Evolutionary conservation across 2,329 filamentous ascomycete genomes (phyloP).

Genomic region (Coniochaeta sp.): DNA sequence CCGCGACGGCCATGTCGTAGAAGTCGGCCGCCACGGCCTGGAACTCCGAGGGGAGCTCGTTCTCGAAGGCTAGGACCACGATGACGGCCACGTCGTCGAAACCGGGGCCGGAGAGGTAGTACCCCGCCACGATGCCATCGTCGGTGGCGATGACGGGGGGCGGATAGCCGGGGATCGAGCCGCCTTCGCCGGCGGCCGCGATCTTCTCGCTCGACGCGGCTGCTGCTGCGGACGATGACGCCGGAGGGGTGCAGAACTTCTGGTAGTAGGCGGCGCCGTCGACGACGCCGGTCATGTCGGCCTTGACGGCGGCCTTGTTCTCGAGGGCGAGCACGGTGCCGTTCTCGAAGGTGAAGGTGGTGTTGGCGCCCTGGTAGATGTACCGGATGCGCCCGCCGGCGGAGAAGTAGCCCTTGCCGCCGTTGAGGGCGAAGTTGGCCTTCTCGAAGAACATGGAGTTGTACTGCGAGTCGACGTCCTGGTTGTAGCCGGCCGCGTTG

Average conservation of each 20-base stretch:
- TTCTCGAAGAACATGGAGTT: constrained; percentile 29
- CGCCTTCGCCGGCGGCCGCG: constrained; percentile 1
- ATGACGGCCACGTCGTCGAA: constrained; percentile 26
- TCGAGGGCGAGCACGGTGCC: constrained; percentile 21
- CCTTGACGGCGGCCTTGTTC: constrained; percentile 23
- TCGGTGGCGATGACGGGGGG: constrained; percentile 18
- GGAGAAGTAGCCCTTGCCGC: constrained; percentile 20
- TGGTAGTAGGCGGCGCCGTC: constrained; percentile 25
- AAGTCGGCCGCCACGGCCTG: constrained; percentile 25
- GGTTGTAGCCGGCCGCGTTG: constrained; percentile 26
- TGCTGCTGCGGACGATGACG: not conserved
- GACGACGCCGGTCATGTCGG: constrained; percentile 19
- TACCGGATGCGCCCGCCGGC: constrained; percentile 21
- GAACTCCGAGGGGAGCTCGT: constrained; percentile 22
- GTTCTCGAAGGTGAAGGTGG: constrained; percentile 28
- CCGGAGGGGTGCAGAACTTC: constrained; percentile 22
- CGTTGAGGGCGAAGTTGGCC: constrained; percentile 10
- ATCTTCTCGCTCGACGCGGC: constrained; percentile 2
- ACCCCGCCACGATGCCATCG: constrained; percentile 23
- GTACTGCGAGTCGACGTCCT: constrained; percentile 24
- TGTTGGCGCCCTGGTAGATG: constrained; percentile 23
- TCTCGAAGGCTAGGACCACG: constrained; percentile 17
- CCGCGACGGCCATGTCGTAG: constrained; percentile 27
- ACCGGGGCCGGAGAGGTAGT: constrained; percentile 18
- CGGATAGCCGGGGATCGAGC: constrained; percentile 19